A percentile compares a stretch with the other conserved stretches of the same genome.
These are phyloP conservation scores for Starmerella ratchasimensis DNA, from an alignment of 805 yeast species.

Conservation along the genomic window DNA sequence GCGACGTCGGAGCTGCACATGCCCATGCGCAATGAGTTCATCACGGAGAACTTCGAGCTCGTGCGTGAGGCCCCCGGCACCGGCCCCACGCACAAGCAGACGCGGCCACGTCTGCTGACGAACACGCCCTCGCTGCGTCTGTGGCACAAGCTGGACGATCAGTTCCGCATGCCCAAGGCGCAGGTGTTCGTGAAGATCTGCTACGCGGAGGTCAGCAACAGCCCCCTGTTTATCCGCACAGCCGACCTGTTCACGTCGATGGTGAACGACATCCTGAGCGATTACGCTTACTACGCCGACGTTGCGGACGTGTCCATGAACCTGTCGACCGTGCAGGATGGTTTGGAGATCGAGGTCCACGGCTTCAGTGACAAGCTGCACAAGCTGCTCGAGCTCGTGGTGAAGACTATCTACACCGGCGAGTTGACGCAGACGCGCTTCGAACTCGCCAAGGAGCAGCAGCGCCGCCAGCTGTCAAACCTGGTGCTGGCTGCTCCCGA, in stretches of 20 bases:
- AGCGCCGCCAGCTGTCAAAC: constrained; percentile 50
- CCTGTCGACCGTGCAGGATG: constrained; percentile 50
- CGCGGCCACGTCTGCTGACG: constrained; percentile 49
- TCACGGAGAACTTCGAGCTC: constrained; percentile 66
- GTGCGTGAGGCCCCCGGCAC: constrained; percentile 23
- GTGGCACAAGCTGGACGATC: constrained; percentile 87
- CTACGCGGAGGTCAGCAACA: constrained; percentile 30
- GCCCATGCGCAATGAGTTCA: constrained; percentile 65
- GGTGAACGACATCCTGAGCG: constrained; percentile 61
- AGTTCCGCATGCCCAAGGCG: constrained; percentile 80
- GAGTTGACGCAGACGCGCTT: constrained; percentile 45
- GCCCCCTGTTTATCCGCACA: constrained; percentile 33
- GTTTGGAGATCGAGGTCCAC: constrained; percentile 48
- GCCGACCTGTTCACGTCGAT: constrained; percentile 55
- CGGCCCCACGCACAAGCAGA: constrained; percentile 27
- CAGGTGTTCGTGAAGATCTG: constrained; percentile 50
- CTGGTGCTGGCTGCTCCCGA: constrained; percentile 65
- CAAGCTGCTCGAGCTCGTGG: constrained; percentile 45
- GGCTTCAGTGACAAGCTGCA: constrained; percentile 80
- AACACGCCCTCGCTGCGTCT: constrained; percentile 26
- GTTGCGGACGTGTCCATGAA: constrained; percentile 59
- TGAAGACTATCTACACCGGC: constrained; percentile 40
- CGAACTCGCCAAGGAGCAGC: constrained; percentile 49
- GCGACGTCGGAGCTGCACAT: constrained; percentile 34
- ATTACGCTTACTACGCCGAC: constrained; percentile 68